Conservation (phyloP, 208 protist genomes). For the Kentomonas sorsogonicus region DNA sequence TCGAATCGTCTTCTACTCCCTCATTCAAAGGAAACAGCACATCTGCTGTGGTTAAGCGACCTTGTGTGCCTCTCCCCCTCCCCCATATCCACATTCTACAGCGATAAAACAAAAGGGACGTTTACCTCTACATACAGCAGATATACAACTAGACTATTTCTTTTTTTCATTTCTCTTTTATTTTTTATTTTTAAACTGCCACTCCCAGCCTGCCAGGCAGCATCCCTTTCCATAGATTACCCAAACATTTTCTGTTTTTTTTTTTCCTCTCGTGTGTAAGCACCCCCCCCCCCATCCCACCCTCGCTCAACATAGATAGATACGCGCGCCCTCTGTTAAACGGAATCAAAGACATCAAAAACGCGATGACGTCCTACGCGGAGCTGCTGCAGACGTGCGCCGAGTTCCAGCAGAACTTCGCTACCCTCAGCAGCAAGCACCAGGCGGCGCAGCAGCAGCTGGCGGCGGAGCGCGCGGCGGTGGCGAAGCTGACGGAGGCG, state of each 20-base stretch:
- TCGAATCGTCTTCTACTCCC: too few species aligned
- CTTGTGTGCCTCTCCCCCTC: too few species aligned
- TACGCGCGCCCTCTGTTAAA: too few species aligned
- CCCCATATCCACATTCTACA: too few species aligned
- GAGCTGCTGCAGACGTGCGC: slow-evolving; percentile 71
- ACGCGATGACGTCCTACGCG: slow-evolving; percentile 62
- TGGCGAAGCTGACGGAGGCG: slow-evolving; percentile 31
- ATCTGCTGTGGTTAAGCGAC: too few species aligned
- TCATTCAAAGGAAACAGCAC: too few species aligned
- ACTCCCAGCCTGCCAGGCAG: too few species aligned
- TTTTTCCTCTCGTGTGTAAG: background rate
- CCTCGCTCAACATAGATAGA: background rate
- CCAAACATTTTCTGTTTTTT: slow-evolving; percentile 2
- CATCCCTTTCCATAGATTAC: background rate
- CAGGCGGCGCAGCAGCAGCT: slow-evolving; percentile 42
- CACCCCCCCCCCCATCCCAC: background rate
- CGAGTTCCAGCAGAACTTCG: slow-evolving; percentile 83
- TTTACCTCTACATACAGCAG: too few species aligned
- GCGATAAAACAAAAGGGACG: too few species aligned
- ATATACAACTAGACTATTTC: too few species aligned
- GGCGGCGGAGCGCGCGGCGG: slow-evolving; percentile 23
- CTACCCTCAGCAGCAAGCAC: slow-evolving; percentile 63
- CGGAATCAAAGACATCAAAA: background rate
- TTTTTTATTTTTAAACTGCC: too few species aligned
- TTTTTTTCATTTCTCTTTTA: too few species aligned